Evolutionary conservation across 805 yeast genomes (phyloP), one percentile per base, ranked within the genome.

Genomic region (Yamadazyma akitaensis): DNA sequence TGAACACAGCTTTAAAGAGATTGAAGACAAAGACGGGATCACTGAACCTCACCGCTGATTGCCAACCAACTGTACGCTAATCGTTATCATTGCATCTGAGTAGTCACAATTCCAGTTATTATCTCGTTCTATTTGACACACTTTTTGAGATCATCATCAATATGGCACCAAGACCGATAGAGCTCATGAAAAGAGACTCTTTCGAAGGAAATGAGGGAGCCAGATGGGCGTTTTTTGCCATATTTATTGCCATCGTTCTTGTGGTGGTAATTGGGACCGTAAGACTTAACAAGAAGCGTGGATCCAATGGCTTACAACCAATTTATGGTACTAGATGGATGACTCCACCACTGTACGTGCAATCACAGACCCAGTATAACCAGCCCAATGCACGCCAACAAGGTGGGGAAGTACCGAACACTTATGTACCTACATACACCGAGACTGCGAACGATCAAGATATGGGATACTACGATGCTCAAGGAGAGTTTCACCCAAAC

Each of bases 281-380:
- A 21, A 57, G 78, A 32, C 68, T 79, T 12, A 86, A 86, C 57
- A 76, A 69, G 39, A 72, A 71, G 46, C 72, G 95, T 61, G 53
- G 67, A 9, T 63, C 58, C 37, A 57, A 59, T 19, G 84, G 84
- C 1, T 66, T 70, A 51, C 70, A 67, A 24, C 96, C 96, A 0
- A 70, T 88, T 1, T 68, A 78, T 49, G 92, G 92, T 9, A 86
- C 94, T 0, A 79, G 86, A 10, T 86, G 95, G 95, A 80, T 89
- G 70, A 85, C 94, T 0, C 96, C 96, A 6, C 95, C 95, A 0
- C 73, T 83, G 10, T 88, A 88, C 58, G 61, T 72, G 40, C 88
- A 82, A 53, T 78, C 89, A 1, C 86, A 85, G 56, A 70, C 68
- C 43, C 82, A 79, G 48, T 76, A 80, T 53, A 68, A 75, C 44